phyloP scores from a whole-genome alignment of 2,329 filamentous ascomycete species.

The Penicillium brasilianum region DNA sequence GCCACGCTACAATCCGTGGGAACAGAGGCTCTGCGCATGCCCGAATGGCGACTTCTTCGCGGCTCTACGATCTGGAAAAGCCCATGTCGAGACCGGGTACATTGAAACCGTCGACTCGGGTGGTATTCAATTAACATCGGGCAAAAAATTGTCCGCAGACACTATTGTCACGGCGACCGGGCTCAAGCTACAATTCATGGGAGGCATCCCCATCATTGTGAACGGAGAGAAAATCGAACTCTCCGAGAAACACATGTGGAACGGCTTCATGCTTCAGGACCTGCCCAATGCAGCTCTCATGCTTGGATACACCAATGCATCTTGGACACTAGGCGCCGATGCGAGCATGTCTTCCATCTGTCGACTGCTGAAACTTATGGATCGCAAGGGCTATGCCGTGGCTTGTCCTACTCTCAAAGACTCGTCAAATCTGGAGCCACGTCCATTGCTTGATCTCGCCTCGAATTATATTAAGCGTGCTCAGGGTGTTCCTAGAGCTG shows the following conservation, averaged over 20 bases:
- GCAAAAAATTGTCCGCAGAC: not conserved
- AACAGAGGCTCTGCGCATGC: not conserved
- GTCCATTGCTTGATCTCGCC: not conserved
- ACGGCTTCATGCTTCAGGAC: slow-evolving; percentile 5
- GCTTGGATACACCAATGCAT: slow-evolving; percentile 1
- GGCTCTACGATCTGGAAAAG: not conserved
- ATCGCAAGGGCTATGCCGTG: not conserved
- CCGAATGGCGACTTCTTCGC: slow-evolving; percentile 2
- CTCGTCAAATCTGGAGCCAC: not conserved
- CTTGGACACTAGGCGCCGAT: not conserved
- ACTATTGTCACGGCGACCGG: slow-evolving; percentile 3
- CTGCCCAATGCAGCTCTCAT: not conserved
- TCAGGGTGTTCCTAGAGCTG: not conserved
- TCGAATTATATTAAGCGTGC: slow-evolving; percentile 2
- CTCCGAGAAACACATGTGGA: slow-evolving; percentile 2
- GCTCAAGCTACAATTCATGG: not conserved
- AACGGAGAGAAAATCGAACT: slow-evolving; percentile 1
- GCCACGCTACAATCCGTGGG: not conserved
- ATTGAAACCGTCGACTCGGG: not conserved
- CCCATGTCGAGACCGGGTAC: not conserved
- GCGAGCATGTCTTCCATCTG: slow-evolving; percentile 6
- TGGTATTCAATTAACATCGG: not conserved
- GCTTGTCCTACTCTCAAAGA: not conserved
- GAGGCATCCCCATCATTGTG: not conserved
- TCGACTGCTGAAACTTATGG: slow-evolving; percentile 1